Conservation (phyloP, 2,329 filamentous ascomycete species). For the Phialemoniopsis sp. region DNA sequence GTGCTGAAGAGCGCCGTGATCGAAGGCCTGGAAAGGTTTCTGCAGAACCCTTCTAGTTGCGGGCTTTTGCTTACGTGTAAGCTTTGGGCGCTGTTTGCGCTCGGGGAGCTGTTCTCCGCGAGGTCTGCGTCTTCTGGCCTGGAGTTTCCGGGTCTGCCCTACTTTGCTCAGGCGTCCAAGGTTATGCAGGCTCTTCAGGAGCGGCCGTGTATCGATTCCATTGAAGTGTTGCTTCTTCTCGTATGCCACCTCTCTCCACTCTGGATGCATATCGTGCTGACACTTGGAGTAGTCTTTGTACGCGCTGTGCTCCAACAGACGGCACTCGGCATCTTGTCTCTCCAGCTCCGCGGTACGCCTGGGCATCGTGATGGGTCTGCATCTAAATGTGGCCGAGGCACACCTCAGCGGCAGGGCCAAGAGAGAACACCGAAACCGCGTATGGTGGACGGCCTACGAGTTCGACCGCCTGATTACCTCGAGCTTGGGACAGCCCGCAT, state of each 20-base stretch:
- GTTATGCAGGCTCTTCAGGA: conserved; percentile 3
- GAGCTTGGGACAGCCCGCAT: conserved; percentile 41
- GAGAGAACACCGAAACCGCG: conserved; percentile 31
- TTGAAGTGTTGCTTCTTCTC: conserved; percentile 3
- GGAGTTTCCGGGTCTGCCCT: conserved; percentile 2
- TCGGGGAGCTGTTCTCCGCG: conserved; percentile 5
- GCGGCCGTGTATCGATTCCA: neutral
- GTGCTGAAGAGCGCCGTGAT: neutral
- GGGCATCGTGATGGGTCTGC: conserved; percentile 37
- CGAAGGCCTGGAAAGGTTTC: conserved; percentile 2
- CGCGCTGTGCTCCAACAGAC: conserved; percentile 6
- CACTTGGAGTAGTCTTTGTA: conserved; percentile 8
- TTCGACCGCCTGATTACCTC: conserved; percentile 43
- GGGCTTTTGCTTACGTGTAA: conserved; percentile 3
- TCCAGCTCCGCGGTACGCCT: conserved; percentile 40
- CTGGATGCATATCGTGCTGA: neutral
- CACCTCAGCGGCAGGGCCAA: conserved; percentile 28
- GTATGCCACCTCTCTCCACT: neutral
- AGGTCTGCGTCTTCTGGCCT: neutral
- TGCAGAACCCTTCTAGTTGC: neutral
- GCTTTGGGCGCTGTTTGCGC: conserved; percentile 5
- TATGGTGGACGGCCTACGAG: conserved; percentile 39
- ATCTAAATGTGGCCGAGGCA: conserved; percentile 29
- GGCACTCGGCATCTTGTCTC: conserved; percentile 14
- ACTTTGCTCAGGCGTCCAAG: conserved; percentile 2